phyloP scores from a whole-genome alignment of 768 basidiomycete genomes.

The Crepidotus variabilis region DNA sequence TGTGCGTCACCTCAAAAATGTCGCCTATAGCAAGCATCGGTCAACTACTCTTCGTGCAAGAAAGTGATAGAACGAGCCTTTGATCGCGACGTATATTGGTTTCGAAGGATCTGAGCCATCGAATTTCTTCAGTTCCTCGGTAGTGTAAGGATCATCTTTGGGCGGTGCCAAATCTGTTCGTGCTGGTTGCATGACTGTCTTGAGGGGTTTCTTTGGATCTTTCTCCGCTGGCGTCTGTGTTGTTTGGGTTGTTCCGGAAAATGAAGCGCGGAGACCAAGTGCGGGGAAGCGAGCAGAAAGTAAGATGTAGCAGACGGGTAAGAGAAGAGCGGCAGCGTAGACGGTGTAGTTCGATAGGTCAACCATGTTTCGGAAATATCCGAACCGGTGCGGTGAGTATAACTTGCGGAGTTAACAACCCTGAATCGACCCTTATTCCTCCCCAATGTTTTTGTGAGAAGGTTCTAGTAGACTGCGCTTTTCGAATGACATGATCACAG shows the following conservation, averaged over 20 bases:
- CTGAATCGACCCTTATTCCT: background rate
- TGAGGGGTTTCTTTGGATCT: constrained; percentile 27
- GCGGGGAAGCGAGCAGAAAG: constrained; percentile 2
- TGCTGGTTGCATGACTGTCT: constrained; percentile 72
- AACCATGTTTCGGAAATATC: constrained; percentile 7
- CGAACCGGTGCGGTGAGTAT: background rate
- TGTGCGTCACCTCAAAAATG: constrained; percentile 86
- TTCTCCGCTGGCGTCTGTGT: constrained; percentile 7
- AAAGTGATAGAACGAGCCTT: constrained; percentile 45
- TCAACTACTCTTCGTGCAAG: background rate
- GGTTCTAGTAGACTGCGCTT: too few relatives aligned
- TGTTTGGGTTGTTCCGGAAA: background rate
- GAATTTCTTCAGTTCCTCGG: constrained; percentile 60
- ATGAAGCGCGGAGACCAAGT: background rate
- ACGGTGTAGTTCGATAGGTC: constrained; percentile 5
- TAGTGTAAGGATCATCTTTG: constrained; percentile 75
- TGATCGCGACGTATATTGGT: constrained; percentile 92
- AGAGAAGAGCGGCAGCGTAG: constrained; percentile 1
- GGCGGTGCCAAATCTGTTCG: constrained; percentile 60
- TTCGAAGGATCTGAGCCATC: constrained; percentile 63
- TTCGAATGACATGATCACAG: too few relatives aligned
- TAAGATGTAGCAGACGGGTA: constrained; percentile 2
- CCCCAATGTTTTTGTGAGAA: background rate
- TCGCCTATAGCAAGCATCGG: constrained; percentile 49
- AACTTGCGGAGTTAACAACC: background rate